Conservation (phyloP, 2,329 filamentous ascomycete species). For the Aspergillus carbonarius region DNA sequence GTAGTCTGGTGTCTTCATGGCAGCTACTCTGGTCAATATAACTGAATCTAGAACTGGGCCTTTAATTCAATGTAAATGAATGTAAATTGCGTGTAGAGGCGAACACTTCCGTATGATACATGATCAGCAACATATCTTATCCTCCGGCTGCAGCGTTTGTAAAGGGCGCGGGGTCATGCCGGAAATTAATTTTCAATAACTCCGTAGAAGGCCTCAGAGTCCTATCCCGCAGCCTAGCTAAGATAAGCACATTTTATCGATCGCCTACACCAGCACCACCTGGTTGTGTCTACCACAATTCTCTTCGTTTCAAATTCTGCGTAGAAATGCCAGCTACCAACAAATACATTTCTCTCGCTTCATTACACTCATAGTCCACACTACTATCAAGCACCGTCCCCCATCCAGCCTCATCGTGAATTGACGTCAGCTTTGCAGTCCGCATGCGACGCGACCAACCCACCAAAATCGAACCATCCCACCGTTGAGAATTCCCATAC, state of each 20-base stretch:
- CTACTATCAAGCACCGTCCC: not conserved
- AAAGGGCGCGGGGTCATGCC: not conserved
- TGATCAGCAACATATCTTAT: too few species aligned
- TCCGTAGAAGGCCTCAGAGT: too few species aligned
- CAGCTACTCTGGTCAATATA: conserved; percentile 23
- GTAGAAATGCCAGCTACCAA: not conserved
- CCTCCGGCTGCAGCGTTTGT: too few species aligned
- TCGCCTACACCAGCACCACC: not conserved
- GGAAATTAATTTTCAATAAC: not conserved
- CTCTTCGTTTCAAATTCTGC: not conserved
- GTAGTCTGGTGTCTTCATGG: conserved; percentile 25
- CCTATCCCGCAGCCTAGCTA: not conserved
- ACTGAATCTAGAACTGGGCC: conserved; percentile 19
- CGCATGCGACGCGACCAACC: not conserved
- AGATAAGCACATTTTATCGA: not conserved
- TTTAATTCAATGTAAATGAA: not conserved
- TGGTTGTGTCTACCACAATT: not conserved
- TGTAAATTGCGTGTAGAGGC: not conserved
- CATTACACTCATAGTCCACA: not conserved
- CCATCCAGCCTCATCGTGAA: not conserved
- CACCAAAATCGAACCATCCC: not conserved
- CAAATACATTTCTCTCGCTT: not conserved
- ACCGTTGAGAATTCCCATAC: not conserved
- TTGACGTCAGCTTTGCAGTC: conserved; percentile 7
- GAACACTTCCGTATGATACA: too few species aligned